Base-by-base conservation (phyloP, 352 stramenopile species). In the Phytopythium helicoides region DNA sequence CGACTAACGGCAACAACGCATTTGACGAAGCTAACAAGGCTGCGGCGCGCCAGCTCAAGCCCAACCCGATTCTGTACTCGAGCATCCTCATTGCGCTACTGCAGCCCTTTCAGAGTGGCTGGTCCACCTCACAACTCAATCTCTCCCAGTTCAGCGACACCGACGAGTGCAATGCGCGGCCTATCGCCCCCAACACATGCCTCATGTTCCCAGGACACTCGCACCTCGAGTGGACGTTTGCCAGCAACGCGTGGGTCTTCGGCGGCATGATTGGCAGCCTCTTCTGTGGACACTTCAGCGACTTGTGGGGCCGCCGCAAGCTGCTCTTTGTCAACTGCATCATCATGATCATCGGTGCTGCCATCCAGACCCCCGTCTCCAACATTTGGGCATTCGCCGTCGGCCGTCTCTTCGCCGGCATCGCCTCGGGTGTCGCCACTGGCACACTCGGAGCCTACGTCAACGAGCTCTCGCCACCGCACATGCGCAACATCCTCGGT, bases 91-190 rank as follows among this genome's bases (percentile, higher is more conserved):
- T 77, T 39, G 69, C 64, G 25, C 51, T 74, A 12, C 45, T 78
- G 26, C 58, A 74, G 26, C 58, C 65, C 4, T 64, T 76, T 48
- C 72, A 86, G 55, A 73, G 66, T 52, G 74, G 74, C 18, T 85
- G 74, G 74, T 70, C 62, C n/a, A 55, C 75, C 12, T 71, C 69
- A 26, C 65, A 85, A 57, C 56, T 81, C 44, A 82, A 81, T 33
- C 50, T 78, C 7, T 73, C 68, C 1, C 66, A 70, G 34, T 81
- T 73, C 50, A 64, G 66, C 52, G 61, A 73, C 53, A 64, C 67
- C n/a, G 49, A 65, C 52, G 58, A 60, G 33, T 84, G 73, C 36
- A 54, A 71, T 60, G 65, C 4, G 22, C 36, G 6, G 33, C 18
- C n/a, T 40, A 76, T 18, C 63, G 47, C 47, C 6, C 18, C 33